Evolutionary conservation across 2,329 filamentous ascomycete genomes (phyloP), one percentile per base, ranked within the genome.

Genomic region (Paecilomyces sp.): DNA sequence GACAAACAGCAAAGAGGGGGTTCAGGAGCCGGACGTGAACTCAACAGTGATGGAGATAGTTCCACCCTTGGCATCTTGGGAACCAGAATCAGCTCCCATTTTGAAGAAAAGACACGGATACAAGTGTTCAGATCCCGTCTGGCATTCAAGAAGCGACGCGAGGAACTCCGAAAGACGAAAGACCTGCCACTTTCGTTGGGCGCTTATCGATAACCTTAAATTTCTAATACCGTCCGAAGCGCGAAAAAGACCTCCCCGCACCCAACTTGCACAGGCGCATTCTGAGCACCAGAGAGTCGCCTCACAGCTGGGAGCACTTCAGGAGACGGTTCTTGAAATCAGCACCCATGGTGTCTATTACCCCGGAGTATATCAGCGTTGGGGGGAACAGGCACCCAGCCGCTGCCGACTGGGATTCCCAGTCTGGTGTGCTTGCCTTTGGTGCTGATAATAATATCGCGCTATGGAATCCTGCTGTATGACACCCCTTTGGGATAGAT

Each of bases 351-450:
- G 71, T 72, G 58, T 73, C 70, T 34, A 67, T 76, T 36, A 67
- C 69, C 58, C 70, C 74, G 22, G 79, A 81, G 52, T 86, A 83
- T 67, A 80, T 94, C 65, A 88, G 91, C 54, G 86, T 88, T 63
- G 94, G 94, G 62, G 93, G 91, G 54, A 99, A 97, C 75, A 84
- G 93, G 67, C 91, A 97, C 69, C 89, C 93, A 18, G 87, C 88
- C 15, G 90, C 91, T 30, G 92, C 93, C 30, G 93, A 97, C 77
- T 99, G 94, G 94, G 86, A 89, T 70, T 71, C 77, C 22, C 77
- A 82, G 63, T 79, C 79, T 22, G 90, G 89, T 9, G 72, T 92
- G 53, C 80, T 99, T 58, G 94, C 92, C 31, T 99, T 91, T 77
- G 94, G 94, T 33, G 88, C 92, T 8, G 91, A 95, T 75, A 87